These are phyloP conservation scores for Globisporangium perplexum DNA, from an alignment of 352 stramenopile genomes.

Conservation along the genomic window DNA sequence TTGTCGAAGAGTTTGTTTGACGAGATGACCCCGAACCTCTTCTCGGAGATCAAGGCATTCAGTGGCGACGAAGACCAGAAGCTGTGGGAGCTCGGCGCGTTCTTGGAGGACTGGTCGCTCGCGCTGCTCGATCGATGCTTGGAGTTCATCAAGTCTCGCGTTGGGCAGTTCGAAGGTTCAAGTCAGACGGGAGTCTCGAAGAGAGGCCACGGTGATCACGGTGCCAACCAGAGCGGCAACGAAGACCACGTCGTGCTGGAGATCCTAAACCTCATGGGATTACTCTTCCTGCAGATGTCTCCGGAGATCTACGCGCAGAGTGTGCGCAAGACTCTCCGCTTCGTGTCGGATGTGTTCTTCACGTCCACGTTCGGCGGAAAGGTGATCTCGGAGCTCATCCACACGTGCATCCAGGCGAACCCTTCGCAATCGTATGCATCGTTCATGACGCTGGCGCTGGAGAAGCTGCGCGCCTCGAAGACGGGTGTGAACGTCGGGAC, in stretches of 20 bases:
- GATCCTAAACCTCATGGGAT: conserved; percentile 50
- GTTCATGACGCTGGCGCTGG: conserved; percentile 38
- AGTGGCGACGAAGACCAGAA: conserved; percentile 33
- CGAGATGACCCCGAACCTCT: conserved; percentile 39
- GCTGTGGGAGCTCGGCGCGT: conserved; percentile 50
- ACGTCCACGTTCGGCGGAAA: conserved; percentile 56
- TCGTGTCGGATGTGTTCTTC: conserved; percentile 58
- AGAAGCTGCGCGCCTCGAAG: conserved; percentile 44
- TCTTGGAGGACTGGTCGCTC: conserved; percentile 66
- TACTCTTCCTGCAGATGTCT: conserved; percentile 62
- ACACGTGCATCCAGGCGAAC: conserved; percentile 40
- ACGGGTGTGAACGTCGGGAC: conserved; percentile 17
- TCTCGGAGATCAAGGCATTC: conserved; percentile 25
- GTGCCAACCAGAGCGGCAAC: conserved; percentile 16
- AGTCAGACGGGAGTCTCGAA: conserved; percentile 12
- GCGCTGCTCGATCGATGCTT: conserved; percentile 58
- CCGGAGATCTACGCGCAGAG: conserved; percentile 48
- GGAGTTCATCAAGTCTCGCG: conserved; percentile 54
- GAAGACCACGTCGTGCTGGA: conserved; percentile 53
- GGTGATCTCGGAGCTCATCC: conserved; percentile 46
- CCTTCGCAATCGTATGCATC: conserved; percentile 24
- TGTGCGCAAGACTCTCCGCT: conserved; percentile 44
- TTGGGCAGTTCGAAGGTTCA: conserved; percentile 26
- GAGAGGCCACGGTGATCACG: conserved; percentile 11
- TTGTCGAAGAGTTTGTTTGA: conserved; percentile 30